phyloP scores from a whole-genome alignment of 2,329 filamentous ascomycete genomes.

The Claviceps sp. region DNA sequence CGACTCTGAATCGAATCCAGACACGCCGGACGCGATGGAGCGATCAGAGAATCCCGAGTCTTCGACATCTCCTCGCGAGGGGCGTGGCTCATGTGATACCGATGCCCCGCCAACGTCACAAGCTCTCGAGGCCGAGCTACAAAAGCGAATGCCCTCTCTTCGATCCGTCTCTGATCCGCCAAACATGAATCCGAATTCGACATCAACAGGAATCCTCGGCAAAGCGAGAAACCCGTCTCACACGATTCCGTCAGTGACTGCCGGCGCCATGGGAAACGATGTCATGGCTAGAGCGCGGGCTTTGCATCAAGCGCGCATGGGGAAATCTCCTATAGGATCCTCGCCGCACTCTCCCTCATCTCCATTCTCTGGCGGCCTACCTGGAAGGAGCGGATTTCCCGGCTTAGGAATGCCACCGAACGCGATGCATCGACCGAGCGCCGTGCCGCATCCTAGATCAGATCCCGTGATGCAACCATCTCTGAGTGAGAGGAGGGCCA shows the following conservation, averaged over 20 bases:
- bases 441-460: slow-evolving; percentile 37
- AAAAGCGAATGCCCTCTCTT: slow-evolving; percentile 43
- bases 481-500: slow-evolving; percentile 52
- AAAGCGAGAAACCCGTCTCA: slow-evolving; percentile 41
- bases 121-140: slow-evolving; percentile 19
- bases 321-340: slow-evolving; percentile 20
- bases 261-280: slow-evolving; percentile 22
- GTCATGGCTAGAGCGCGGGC: slow-evolving; percentile 35
- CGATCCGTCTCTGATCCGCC: slow-evolving; percentile 47
- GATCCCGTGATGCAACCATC: slow-evolving; percentile 41
- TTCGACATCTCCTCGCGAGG: slow-evolving; percentile 30
- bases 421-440: slow-evolving; percentile 30
- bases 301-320: slow-evolving; percentile 32
- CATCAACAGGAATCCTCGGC: slow-evolving; percentile 64
- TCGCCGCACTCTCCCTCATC: slow-evolving; percentile 18
- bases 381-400: slow-evolving; percentile 29
- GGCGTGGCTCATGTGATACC: slow-evolving; percentile 12
- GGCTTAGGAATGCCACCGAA: slow-evolving; percentile 28
- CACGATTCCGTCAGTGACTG: slow-evolving; percentile 22
- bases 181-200: slow-evolving; percentile 72
- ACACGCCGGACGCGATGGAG: slow-evolving; percentile 32
- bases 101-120: slow-evolving; percentile 27
- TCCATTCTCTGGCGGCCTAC: slow-evolving; percentile 20
- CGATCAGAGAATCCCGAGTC: slow-evolving; percentile 20
- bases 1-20: slow-evolving; percentile 26